These are phyloP conservation scores for Penicillium sp. DNA, from an alignment of 2,329 filamentous ascomycete genomes.

Conservation along the genomic window DNA sequence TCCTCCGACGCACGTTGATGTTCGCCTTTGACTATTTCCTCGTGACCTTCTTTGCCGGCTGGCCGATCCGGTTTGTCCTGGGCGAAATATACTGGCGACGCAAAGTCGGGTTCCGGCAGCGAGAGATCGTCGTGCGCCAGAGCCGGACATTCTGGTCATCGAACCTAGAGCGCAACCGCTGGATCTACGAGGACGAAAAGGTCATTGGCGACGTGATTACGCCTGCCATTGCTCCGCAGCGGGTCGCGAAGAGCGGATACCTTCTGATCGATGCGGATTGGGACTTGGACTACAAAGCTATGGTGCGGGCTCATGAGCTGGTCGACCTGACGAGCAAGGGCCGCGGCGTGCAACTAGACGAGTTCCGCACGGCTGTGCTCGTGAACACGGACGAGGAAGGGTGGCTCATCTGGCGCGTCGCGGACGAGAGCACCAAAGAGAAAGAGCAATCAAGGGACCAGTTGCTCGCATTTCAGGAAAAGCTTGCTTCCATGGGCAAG, in stretches of 20 bases:
- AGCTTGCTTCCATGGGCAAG: slow-evolving; percentile 70
- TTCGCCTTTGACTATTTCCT: slow-evolving; percentile 73
- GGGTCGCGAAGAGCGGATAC: slow-evolving; percentile 79
- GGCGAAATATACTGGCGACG: slow-evolving; percentile 71
- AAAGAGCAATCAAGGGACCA: slow-evolving; percentile 50
- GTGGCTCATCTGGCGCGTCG: slow-evolving; percentile 66
- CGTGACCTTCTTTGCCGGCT: slow-evolving; percentile 64
- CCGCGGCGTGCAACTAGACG: slow-evolving; percentile 51
- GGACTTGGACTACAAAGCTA: slow-evolving; percentile 80
- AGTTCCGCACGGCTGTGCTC: slow-evolving; percentile 67
- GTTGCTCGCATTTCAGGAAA: slow-evolving; percentile 75
- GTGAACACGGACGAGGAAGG: slow-evolving; percentile 64
- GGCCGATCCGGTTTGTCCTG: slow-evolving; percentile 67
- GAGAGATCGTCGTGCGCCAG: slow-evolving; percentile 76
- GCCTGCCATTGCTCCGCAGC: slow-evolving; percentile 64
- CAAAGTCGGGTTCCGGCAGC: slow-evolving; percentile 68
- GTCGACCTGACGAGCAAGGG: slow-evolving; percentile 49
- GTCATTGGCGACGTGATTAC: slow-evolving; percentile 56
- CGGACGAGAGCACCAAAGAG: slow-evolving; percentile 50
- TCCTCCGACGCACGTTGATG: slow-evolving; percentile 58
- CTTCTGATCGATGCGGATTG: slow-evolving; percentile 79
- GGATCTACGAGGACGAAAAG: slow-evolving; percentile 50
- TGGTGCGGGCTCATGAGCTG: slow-evolving; percentile 69
- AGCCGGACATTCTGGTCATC: slow-evolving; percentile 67
- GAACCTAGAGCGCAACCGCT: slow-evolving; percentile 48